Evolutionary conservation across 2,329 filamentous ascomycete species (phyloP), one percentile per base, ranked within the genome.

Genomic region (Fusarium setosum): DNA sequence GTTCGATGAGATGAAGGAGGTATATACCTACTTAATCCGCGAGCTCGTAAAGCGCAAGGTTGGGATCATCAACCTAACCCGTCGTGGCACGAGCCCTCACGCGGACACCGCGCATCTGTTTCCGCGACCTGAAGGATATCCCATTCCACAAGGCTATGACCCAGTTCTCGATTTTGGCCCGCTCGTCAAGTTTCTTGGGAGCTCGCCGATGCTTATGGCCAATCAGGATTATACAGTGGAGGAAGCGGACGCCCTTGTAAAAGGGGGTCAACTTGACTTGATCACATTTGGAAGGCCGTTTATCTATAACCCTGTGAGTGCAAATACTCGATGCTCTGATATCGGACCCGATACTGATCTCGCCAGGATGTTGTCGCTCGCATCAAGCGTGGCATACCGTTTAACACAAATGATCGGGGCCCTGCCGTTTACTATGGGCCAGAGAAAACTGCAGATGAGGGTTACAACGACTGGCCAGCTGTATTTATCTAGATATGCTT

Each of bases 381-480:
- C 1, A 47, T 61, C 23, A 41, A 5, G 13, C 17, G 53, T 5
- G 47, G 45, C 5, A 8, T 45, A 4, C 17, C 58, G 2, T 40
- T 58, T 6, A 34, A 18, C 1, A 2, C 5, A 4, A 61, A 58
- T 21, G 17, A 45, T 7, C 41, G 21, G 17, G 53, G 53, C 2
- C 5, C 31, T 11, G 18, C 23, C 31, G 49, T 62, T 29, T 44
- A 35, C 26, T 62, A 61, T 20, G 56, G 42, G 1, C 26, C 38
- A 6, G 48, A 23, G 2, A 9, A 47, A 11, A 38, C 21, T 3
- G 17, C 15, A 4, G 38, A 62, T 5, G 12, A 60, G 26, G 20
- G 40, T 4, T 60, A 62, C n/a, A 60, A 62, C 18, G 59, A 62
- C 29, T 60, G 49, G 56, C 56, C 59, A n/a, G n/a, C n/a, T n/a